Percentiles rank a stretch among this genome's conserved stretches.
These are phyloP conservation scores for Leccinellum rugosiceps DNA, from an alignment of 768 basidiomycete species.

Conservation along the genomic window DNA sequence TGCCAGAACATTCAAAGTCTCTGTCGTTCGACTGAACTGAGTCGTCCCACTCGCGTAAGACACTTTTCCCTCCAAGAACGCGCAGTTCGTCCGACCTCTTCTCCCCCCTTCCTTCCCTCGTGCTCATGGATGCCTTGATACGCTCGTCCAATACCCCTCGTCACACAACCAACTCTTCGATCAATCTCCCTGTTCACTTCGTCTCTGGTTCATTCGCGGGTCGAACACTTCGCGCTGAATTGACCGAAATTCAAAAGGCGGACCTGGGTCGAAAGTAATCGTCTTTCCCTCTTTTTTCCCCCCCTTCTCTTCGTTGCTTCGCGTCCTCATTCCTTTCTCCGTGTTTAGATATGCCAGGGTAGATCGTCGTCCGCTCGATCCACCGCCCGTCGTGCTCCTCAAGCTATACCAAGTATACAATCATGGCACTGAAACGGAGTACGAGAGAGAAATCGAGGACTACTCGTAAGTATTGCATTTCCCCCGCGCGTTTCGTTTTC, in stretches of 20 bases:
- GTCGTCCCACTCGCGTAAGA: slow-evolving; percentile 7
- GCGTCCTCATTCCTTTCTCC: not conserved
- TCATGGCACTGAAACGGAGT: slow-evolving; percentile 36
- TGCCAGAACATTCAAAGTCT: slow-evolving; percentile 1
- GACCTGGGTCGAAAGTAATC: slow-evolving; percentile 63
- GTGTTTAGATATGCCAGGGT: slow-evolving; percentile 50
- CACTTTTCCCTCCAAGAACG: slow-evolving; percentile 5
- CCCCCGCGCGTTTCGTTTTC: not conserved
- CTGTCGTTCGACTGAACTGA: slow-evolving; percentile 7
- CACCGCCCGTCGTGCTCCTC: slow-evolving; percentile 57
- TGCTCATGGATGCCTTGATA: slow-evolving; percentile 20
- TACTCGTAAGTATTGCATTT: slow-evolving; percentile 43
- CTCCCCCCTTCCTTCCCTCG: not conserved
- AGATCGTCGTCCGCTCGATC: slow-evolving; percentile 66
- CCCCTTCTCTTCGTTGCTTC: not conserved
- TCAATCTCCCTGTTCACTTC: slow-evolving; percentile 49
- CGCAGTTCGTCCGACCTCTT: not conserved
- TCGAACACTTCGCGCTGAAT: slow-evolving; percentile 48
- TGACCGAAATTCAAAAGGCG: slow-evolving; percentile 63
- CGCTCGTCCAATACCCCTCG: slow-evolving; percentile 18
- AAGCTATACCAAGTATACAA: slow-evolving; percentile 48
- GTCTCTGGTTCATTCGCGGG: slow-evolving; percentile 60
- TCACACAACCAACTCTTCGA: slow-evolving; percentile 27
- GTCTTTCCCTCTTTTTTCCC: not conserved
- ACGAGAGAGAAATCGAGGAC: slow-evolving; percentile 46